Evolutionary conservation across 2,329 filamentous ascomycete species (phyloP).

Genomic region (Arthrobotrys sphaeroides): DNA sequence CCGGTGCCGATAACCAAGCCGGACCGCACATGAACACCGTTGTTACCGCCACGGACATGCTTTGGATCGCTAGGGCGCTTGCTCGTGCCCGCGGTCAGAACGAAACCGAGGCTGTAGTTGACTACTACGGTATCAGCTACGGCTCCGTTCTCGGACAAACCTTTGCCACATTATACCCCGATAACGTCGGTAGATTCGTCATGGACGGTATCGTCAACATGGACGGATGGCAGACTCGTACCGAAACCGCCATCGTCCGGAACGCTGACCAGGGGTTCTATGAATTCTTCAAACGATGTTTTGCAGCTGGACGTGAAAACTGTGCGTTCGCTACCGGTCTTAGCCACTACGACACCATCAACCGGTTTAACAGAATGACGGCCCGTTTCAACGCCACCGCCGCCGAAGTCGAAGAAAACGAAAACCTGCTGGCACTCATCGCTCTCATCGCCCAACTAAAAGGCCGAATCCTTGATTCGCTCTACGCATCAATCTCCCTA

Average conservation of each 20-base stretch:
- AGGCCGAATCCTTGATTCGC: background rate
- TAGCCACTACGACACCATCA: slow-evolving; percentile 18
- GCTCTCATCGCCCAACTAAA: background rate
- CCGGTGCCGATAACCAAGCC: slow-evolving; percentile 30
- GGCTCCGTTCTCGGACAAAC: slow-evolving; percentile 41
- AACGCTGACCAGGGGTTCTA: slow-evolving; percentile 22
- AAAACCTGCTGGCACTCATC: background rate
- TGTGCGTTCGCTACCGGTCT: slow-evolving; percentile 25
- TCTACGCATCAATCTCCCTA: slow-evolving; percentile 3
- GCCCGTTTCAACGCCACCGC: slow-evolving; percentile 15
- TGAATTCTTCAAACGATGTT: slow-evolving; percentile 34
- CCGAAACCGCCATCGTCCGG: background rate
- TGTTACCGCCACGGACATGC: slow-evolving; percentile 37
- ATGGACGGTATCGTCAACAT: slow-evolving; percentile 45
- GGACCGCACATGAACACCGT: slow-evolving; percentile 44
- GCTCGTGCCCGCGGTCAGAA: slow-evolving; percentile 18
- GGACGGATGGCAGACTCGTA: slow-evolving; percentile 20
- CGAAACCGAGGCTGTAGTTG: slow-evolving; percentile 7
- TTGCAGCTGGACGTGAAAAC: slow-evolving; percentile 14
- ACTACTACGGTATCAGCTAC: slow-evolving; percentile 45
- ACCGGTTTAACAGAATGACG: slow-evolving; percentile 34
- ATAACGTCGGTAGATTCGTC: slow-evolving; percentile 38
- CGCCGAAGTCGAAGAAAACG: slow-evolving; percentile 2
- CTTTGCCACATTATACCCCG: slow-evolving; percentile 37
- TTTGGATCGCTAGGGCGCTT: slow-evolving; percentile 37